These are phyloP conservation scores for Theileria orientalis DNA, from an alignment of 169 alveolate genomes.

Conservation along the genomic window DNA sequence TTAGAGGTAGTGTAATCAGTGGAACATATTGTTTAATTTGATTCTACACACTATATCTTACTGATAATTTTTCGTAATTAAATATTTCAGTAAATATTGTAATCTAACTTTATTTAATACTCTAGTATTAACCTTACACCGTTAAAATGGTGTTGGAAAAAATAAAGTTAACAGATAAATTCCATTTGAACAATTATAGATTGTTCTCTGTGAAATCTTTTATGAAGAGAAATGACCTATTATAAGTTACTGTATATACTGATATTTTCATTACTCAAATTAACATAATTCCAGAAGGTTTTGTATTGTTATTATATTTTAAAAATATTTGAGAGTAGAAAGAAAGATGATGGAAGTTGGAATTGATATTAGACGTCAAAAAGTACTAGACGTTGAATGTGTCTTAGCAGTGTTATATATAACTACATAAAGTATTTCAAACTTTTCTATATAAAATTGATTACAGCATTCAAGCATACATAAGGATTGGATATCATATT, in stretches of 20 bases:
- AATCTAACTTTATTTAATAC: conserved; percentile 12
- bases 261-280: conserved; percentile 13
- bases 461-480: conserved; percentile 16
- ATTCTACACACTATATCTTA: conserved; percentile 8
- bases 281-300: conserved; percentile 12
- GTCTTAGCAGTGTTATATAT: background rate
- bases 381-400: background rate
- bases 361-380: background rate
- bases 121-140: conserved; percentile 4
- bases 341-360: background rate
- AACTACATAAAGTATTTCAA: conserved; percentile 11
- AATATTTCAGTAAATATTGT: conserved; percentile 8
- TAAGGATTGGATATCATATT: conserved; percentile 13
- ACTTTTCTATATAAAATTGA: background rate
- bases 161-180: conserved; percentile 3
- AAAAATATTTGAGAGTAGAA: conserved; percentile 8
- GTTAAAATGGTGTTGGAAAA: conserved; percentile 8
- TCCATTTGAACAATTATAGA: conserved; percentile 5
- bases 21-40: conserved; percentile 14
- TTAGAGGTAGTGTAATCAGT: conserved; percentile 4
- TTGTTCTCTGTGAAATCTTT: conserved; percentile 15
- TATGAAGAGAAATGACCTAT: conserved; percentile 16
- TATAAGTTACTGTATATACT: conserved; percentile 6
- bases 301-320: background rate
- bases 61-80: conserved; percentile 5